Percentiles rank a stretch among this genome's conserved stretches.
Conservation (phyloP, 2,329 filamentous ascomycete genomes). For the Fusarium falciforme region DNA sequence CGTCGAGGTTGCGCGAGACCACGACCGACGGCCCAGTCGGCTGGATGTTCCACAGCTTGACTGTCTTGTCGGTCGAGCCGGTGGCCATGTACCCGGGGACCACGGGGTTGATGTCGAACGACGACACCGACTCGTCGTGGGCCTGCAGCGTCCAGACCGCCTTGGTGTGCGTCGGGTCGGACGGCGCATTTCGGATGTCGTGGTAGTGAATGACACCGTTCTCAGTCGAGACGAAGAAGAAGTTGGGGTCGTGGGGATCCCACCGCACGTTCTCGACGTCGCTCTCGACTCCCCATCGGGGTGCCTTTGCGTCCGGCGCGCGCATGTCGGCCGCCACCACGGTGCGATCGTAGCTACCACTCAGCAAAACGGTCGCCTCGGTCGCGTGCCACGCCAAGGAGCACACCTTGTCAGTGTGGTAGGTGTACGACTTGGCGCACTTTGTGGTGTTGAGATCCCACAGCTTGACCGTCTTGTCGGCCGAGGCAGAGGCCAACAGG, state of each 20-base stretch:
- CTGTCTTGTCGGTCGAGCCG: constrained; percentile 91
- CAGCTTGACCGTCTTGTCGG: constrained; percentile 96
- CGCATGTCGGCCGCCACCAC: constrained; percentile 97
- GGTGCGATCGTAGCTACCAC: constrained; percentile 94
- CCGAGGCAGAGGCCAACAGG: constrained; percentile 91
- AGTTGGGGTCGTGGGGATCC: constrained; percentile 93
- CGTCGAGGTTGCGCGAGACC: constrained; percentile 88
- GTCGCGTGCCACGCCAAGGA: constrained; percentile 91
- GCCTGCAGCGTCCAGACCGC: constrained; percentile 95
- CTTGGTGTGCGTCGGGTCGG: constrained; percentile 80
- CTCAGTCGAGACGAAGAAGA: constrained; percentile 96
- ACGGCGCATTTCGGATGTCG: constrained; percentile 82
- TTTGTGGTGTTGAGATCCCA: constrained; percentile 95
- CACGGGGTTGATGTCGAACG: constrained; percentile 89
- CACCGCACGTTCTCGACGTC: constrained; percentile 94
- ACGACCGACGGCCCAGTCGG: constrained; percentile 87
- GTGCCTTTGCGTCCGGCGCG: constrained; percentile 82
- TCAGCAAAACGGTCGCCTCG: constrained; percentile 89
- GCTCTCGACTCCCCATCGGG: constrained; percentile 93
- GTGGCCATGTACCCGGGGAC: constrained; percentile 95
- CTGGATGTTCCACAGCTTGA: constrained; percentile 96
- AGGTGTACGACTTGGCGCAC: constrained; percentile 94
- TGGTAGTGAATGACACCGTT: constrained; percentile 92
- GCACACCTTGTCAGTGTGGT: constrained; percentile 98
- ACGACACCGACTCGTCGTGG: constrained; percentile 90